Conservation (phyloP, 2,329 filamentous ascomycete genomes). For the Pochonia chlamydosporia region DNA sequence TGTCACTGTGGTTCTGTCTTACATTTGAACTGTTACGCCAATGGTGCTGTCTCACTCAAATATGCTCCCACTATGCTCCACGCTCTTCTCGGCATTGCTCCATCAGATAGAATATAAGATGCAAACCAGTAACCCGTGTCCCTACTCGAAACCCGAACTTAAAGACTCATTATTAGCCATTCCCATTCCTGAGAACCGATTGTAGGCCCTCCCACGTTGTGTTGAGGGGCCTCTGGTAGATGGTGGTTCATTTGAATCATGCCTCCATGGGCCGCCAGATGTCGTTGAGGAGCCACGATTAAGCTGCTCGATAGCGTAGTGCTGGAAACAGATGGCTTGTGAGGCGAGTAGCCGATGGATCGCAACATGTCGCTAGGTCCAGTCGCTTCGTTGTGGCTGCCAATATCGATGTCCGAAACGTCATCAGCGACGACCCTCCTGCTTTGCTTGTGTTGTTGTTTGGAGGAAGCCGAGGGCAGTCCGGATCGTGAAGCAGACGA, state of each 20-base stretch:
- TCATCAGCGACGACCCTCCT: conserved; percentile 55
- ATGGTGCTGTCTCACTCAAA: too few species aligned
- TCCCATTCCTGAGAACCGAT: conserved; percentile 89
- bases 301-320: conserved; percentile 46
- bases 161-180: conserved; percentile 98
- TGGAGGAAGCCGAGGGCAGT: conserved; percentile 58
- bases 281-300: conserved; percentile 48
- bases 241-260: conserved; percentile 48
- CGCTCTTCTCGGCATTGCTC: too few species aligned
- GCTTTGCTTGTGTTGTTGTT: conserved; percentile 76
- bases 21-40: too few species aligned
- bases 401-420: conserved; percentile 53
- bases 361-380: conserved; percentile 56
- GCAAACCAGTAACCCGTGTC: too few species aligned
- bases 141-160: too few species aligned
- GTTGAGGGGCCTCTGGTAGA: conserved; percentile 39
- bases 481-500: conserved; percentile 43
- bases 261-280: conserved; percentile 40
- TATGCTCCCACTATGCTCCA: too few species aligned
- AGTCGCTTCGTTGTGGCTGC: conserved; percentile 55
- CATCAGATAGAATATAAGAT: too few species aligned
- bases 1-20: too few species aligned
- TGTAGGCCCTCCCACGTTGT: conserved; percentile 50
- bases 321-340: conserved; percentile 31
- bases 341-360: conserved; percentile 35